phyloP scores from a whole-genome alignment of 2,329 filamentous ascomycete genomes.

The Aspergillus pseudonomiae region DNA sequence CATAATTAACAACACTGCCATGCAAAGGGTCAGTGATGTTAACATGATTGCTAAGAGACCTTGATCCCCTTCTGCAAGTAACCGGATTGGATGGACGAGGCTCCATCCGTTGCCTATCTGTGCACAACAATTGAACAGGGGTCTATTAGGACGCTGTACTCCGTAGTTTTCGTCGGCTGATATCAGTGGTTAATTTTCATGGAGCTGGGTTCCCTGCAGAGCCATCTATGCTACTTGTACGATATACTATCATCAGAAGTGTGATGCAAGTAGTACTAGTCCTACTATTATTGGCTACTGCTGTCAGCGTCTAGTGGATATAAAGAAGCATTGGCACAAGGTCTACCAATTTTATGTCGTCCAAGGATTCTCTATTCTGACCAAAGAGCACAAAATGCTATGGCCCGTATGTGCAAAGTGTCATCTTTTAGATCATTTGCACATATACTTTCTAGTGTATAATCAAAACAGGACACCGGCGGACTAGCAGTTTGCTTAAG shows the following conservation, averaged over 20 bases:
- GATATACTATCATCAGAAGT: not conserved
- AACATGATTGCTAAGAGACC: not conserved
- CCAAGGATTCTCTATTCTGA: too few relatives aligned
- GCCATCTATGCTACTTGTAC: not conserved
- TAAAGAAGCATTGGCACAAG: not conserved
- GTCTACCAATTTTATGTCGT: not conserved
- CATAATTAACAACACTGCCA: not conserved
- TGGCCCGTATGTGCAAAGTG: not conserved
- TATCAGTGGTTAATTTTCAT: not conserved
- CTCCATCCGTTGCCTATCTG: not conserved
- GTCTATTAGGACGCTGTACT: not conserved
- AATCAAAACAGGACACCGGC: not conserved
- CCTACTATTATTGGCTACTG: not conserved
- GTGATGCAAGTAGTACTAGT: not conserved
- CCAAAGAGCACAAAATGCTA: not conserved
- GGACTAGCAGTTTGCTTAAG: too few relatives aligned
- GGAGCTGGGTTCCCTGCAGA: not conserved
- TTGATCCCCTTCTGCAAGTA: not conserved
- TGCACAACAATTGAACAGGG: not conserved
- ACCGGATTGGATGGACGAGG: not conserved
- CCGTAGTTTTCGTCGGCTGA: not conserved
- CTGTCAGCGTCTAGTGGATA: not conserved
- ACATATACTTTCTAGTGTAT: not conserved
- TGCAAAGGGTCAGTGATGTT: not conserved
- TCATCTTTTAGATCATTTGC: not conserved